Percentiles rank a stretch among this genome's conserved stretches.
These are phyloP conservation scores for Nemania sp. DNA, from an alignment of 2,329 filamentous ascomycete genomes.

Conservation along the genomic window DNA sequence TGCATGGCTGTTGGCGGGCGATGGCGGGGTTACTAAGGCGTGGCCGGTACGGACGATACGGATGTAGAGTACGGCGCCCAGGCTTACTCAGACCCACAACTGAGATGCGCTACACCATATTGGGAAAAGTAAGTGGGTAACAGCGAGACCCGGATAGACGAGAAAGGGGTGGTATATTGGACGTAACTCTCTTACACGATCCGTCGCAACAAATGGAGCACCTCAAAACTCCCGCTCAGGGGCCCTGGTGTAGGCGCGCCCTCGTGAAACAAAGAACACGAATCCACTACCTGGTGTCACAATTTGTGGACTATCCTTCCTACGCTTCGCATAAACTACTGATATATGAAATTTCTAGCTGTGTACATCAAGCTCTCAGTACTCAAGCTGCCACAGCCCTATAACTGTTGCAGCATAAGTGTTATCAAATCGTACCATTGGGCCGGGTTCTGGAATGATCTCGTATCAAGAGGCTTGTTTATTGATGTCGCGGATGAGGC, in stretches of 20 bases:
- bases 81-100: conserved; percentile 36
- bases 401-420: neutral
- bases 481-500: neutral
- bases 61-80: conserved; percentile 16
- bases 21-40: conserved; percentile 27
- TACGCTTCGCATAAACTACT: too few species aligned
- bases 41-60: neutral
- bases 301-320: too few species aligned
- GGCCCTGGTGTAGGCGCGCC: too few species aligned
- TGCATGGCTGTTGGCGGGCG: conserved; percentile 17
- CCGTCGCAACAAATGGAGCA: conserved; percentile 5
- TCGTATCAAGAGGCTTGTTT: neutral
- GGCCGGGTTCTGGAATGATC: neutral
- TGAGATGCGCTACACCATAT: conserved; percentile 4
- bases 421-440: neutral
- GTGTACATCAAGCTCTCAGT: too few species aligned
- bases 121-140: conserved; percentile 15
- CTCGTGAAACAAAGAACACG: too few species aligned
- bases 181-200: conserved; percentile 21
- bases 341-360: too few species aligned
- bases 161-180: conserved; percentile 19
- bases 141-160: conserved; percentile 5
- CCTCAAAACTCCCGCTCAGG: too few species aligned
- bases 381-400: too few species aligned
- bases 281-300: too few species aligned